Base-by-base conservation (phyloP, 768 basidiomycete genomes). In the Podaxis sp. region DNA sequence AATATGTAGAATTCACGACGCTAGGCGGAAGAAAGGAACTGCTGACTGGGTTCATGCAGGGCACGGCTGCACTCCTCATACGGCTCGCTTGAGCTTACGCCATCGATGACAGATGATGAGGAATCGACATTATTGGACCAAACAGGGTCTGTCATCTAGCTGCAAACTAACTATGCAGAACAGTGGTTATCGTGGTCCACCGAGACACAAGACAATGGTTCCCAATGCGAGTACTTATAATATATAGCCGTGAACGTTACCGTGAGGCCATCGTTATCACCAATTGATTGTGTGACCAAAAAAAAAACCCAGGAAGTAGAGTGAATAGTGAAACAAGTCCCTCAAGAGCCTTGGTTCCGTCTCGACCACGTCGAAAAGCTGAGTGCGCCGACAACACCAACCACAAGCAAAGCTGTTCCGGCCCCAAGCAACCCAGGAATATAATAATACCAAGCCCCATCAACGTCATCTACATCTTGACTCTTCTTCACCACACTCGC, bases 391-490 rank as follows among this genome's bases (percentile, higher is more conserved):
- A 92, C 86, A 37, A 90, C 86, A 0, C 89, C 88, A 21, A 90
- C 86, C 21, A 91, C 88, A 46, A 91, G 77, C 58, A 93, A 68
- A 47, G 91, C 91, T 21, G 90, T 91, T n/a, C 90, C 91, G 25
- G 90, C 91, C 7, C 91, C 91, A 5, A 93, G 85, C 63, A 93
- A 71, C 25, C 89, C 86, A 3, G 91, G 91, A 42, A 93, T 75
- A 62, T 90, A 89, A 52, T 92, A 66, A 66, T 90, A 92, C 91
- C 91, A 93, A 23, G 89, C 80, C 71, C 77, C 82, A 58, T 91
- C 89, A 40, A 87, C 76, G 37, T 87, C 85, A 21, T 84, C 83
- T 53, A 80, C 68, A 60, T 80, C 80, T 47, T 77, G 71, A 37
- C 74, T 72, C 62, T 77, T 77, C 62, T 77, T 77, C 38, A 77